Evolutionary conservation across 352 stramenopile genomes (phyloP).

Genomic region (Phytophthora chlamydospora): DNA sequence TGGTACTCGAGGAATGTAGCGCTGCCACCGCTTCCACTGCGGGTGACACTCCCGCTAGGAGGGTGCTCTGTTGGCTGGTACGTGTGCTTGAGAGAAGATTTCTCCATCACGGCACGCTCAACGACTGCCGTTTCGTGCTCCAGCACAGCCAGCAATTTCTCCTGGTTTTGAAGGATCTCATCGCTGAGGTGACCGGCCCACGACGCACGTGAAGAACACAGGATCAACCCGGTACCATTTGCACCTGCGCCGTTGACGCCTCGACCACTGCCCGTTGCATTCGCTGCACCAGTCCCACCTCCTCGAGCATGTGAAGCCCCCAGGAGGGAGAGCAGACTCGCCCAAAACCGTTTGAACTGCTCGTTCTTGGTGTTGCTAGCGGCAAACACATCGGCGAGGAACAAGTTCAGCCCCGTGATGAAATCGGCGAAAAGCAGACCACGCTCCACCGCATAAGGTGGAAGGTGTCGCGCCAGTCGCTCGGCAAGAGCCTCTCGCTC

Average conservation of each 20-base stretch:
- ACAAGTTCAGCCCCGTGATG: constrained; percentile 47
- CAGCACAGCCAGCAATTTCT: constrained; percentile 77
- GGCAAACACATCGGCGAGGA: constrained; percentile 46
- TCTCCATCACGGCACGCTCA: constrained; percentile 80
- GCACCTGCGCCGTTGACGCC: constrained; percentile 5
- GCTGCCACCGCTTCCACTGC: constrained; percentile 18
- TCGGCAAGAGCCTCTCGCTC: constrained; percentile 36
- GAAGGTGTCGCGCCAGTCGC: constrained; percentile 39
- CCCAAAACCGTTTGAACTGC: constrained; percentile 61
- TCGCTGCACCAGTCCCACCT: background rate
- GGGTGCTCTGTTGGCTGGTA: constrained; percentile 47
- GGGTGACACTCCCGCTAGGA: constrained; percentile 10
- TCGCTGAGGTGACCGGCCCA: constrained; percentile 74
- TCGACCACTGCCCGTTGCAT: background rate
- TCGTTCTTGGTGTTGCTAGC: constrained; percentile 38
- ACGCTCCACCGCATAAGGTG: constrained; percentile 49
- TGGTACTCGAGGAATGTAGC: constrained; percentile 69
- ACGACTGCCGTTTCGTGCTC: constrained; percentile 83
- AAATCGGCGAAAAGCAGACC: constrained; percentile 70
- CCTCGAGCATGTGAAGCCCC: constrained; percentile 23
- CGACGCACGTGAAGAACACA: constrained; percentile 28
- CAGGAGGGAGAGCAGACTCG: constrained; percentile 45
- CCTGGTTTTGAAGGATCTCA: constrained; percentile 85
- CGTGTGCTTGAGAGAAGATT: constrained; percentile 73
- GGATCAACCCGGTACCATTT: constrained; percentile 19